phyloP scores from a whole-genome alignment of 805 yeast genomes.

The Schizosaccharomyces lindneri region DNA sequence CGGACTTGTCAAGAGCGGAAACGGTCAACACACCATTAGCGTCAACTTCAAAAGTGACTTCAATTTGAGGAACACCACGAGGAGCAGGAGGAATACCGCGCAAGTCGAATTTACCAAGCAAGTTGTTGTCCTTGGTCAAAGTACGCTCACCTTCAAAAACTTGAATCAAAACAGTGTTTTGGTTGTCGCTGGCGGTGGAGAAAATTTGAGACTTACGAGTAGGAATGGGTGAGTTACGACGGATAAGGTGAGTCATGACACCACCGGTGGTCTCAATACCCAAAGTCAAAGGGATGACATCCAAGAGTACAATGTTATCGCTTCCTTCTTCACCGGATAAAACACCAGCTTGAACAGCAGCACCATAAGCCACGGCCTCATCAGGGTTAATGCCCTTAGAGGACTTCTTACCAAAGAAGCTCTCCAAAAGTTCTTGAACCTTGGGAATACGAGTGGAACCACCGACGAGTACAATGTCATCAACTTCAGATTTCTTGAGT shows the following conservation, averaged over 20 bases:
- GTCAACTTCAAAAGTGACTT: slow-evolving; percentile 88
- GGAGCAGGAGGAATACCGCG: slow-evolving; percentile 96
- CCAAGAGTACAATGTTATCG: slow-evolving; percentile 72
- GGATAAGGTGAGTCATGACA: slow-evolving; percentile 92
- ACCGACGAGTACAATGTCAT: slow-evolving; percentile 92
- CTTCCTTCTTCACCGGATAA: slow-evolving; percentile 87
- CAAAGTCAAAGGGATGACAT: slow-evolving; percentile 88
- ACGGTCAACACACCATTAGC: slow-evolving; percentile 95
- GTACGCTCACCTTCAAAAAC: slow-evolving; percentile 97
- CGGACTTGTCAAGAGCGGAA: slow-evolving; percentile 74
- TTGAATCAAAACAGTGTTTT: slow-evolving; percentile 94
- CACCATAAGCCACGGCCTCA: slow-evolving; percentile 98
- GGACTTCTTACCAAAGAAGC: slow-evolving; percentile 84
- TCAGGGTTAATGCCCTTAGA: slow-evolving; percentile 96
- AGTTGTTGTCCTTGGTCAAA: slow-evolving; percentile 80
- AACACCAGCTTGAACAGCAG: slow-evolving; percentile 97
- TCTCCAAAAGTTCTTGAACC: slow-evolving; percentile 79
- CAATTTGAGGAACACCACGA: slow-evolving; percentile 95
- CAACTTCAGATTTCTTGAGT: slow-evolving; percentile 60
- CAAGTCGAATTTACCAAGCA: slow-evolving; percentile 89
- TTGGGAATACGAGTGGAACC: slow-evolving; percentile 99
- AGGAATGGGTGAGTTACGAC: slow-evolving; percentile 95
- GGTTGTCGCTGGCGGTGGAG: slow-evolving; percentile 94
- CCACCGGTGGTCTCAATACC: slow-evolving; percentile 99
- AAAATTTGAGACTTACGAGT: slow-evolving; percentile 90